These are phyloP conservation scores for Tympanopsis confertula DNA, from an alignment of 2,329 filamentous ascomycete species.

Conservation along the genomic window DNA sequence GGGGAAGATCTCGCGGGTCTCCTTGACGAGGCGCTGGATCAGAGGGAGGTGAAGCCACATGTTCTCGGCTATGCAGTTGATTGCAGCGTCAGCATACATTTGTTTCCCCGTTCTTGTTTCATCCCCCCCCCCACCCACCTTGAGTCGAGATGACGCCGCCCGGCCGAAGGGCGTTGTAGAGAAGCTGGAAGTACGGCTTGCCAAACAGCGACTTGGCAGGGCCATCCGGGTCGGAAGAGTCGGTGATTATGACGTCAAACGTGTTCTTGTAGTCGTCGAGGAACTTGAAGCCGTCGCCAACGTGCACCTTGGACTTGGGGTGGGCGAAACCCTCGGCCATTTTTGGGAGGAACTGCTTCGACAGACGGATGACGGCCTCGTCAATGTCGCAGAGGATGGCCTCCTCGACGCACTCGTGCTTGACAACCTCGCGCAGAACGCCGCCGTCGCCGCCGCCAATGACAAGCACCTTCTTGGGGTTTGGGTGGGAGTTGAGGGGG, in stretches of 20 bases:
- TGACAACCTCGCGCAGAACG: constrained; percentile 95
- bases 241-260: constrained; percentile 99
- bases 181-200: constrained; percentile 96
- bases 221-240: constrained; percentile 93
- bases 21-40: constrained; percentile 90
- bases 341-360: constrained; percentile 90
- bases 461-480: constrained; percentile 96
- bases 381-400: constrained; percentile 97
- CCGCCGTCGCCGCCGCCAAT: constrained; percentile 96
- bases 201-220: constrained; percentile 94
- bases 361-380: constrained; percentile 94
- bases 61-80: constrained; percentile 69
- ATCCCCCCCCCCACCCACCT: constrained; percentile 64
- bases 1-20: constrained; percentile 94
- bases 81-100: constrained; percentile 1
- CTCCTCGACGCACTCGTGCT: constrained; percentile 95
- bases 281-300: constrained; percentile 99
- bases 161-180: constrained; percentile 77
- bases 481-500: constrained; percentile 94
- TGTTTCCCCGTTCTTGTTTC: constrained; percentile 4
- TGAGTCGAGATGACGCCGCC: constrained; percentile 98
- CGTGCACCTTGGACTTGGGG: constrained; percentile 82
- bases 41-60: constrained; percentile 95
- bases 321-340: constrained; percentile 92
- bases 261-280: constrained; percentile 89